phyloP scores from a whole-genome alignment of 2,329 filamentous ascomycete genomes.

The Fusarium coicis region DNA sequence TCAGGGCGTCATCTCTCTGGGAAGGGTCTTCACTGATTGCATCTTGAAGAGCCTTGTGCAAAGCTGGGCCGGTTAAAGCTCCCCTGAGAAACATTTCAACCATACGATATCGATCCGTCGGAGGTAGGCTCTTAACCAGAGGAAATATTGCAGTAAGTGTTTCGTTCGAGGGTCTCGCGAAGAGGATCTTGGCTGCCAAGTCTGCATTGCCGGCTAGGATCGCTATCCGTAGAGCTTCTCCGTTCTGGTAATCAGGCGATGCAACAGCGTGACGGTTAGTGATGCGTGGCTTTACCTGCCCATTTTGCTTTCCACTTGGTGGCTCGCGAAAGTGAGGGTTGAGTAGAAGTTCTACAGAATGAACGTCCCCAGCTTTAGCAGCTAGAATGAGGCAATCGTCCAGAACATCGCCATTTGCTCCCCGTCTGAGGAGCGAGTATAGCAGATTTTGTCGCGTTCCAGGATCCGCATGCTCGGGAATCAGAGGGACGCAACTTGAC shows the following conservation, averaged over 20 bases:
- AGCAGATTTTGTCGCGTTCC: constrained; percentile 60
- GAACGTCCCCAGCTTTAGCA: constrained; percentile 58
- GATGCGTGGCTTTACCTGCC: constrained; percentile 43
- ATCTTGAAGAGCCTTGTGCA: constrained; percentile 63
- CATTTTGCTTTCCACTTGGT: constrained; percentile 25
- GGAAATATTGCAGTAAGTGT: constrained; percentile 63
- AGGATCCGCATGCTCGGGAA: constrained; percentile 59
- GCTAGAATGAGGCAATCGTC: constrained; percentile 63
- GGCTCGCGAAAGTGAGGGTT: constrained; percentile 57
- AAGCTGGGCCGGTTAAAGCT: constrained; percentile 57
- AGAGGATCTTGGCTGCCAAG: constrained; percentile 59
- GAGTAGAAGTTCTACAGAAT: constrained; percentile 61
- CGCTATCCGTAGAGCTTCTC: constrained; percentile 62
- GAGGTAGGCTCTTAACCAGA: constrained; percentile 55
- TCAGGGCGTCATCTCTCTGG: constrained; percentile 61
- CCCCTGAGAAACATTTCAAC: constrained; percentile 61
- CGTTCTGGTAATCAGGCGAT: constrained; percentile 63
- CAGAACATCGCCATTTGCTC: constrained; percentile 59
- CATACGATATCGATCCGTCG: constrained; percentile 58
- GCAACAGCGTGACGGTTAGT: constrained; percentile 60
- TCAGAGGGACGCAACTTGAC: constrained; percentile 60
- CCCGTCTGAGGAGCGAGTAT: constrained; percentile 59
- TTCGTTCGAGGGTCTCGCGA: constrained; percentile 57
- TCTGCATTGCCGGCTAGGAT: constrained; percentile 57
- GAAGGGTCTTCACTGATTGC: constrained; percentile 61